Evolutionary conservation across 2,329 filamentous ascomycete species (phyloP).

Genomic region (Alternaria novae-zelandiae): DNA sequence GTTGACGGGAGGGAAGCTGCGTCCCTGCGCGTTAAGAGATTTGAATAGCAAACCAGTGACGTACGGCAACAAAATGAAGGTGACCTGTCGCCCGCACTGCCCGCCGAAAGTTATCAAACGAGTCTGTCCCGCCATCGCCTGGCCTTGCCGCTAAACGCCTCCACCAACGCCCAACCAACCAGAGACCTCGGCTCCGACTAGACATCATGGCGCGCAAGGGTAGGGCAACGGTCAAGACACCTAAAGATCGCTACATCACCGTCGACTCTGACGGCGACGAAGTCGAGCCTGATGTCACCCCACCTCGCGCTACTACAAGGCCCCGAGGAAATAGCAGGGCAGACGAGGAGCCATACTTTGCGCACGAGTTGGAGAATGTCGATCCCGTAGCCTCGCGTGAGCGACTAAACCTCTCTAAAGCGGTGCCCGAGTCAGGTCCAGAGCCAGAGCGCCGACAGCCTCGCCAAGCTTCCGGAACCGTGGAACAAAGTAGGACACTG

Average conservation of each 20-base stretch:
- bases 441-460: conserved; percentile 14
- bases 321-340: not conserved
- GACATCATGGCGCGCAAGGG: conserved; percentile 32
- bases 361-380: conserved; percentile 14
- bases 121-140: conserved; percentile 34
- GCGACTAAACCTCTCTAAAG: conserved; percentile 26
- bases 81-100: conserved; percentile 14
- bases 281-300: not conserved
- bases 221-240: conserved; percentile 29
- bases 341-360: not conserved
- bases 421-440: conserved; percentile 3
- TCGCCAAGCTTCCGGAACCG: conserved; percentile 25
- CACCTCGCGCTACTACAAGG: not conserved
- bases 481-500: conserved; percentile 16
- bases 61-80: conserved; percentile 13
- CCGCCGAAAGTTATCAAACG: conserved; percentile 30
- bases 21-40: not conserved
- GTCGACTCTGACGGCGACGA: conserved; percentile 17
- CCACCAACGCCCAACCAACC: conserved; percentile 22
- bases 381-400: conserved; percentile 18
- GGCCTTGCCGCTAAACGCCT: conserved; percentile 29
- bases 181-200: conserved; percentile 20
- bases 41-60: conserved; percentile 9
- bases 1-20: conserved; percentile 8
- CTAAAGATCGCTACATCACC: conserved; percentile 20